A percentile compares a stretch with the other conserved stretches of the same genome.
Conservation (phyloP, 768 basidiomycete genomes). For the Leucosporidium yakuticum region DNA sequence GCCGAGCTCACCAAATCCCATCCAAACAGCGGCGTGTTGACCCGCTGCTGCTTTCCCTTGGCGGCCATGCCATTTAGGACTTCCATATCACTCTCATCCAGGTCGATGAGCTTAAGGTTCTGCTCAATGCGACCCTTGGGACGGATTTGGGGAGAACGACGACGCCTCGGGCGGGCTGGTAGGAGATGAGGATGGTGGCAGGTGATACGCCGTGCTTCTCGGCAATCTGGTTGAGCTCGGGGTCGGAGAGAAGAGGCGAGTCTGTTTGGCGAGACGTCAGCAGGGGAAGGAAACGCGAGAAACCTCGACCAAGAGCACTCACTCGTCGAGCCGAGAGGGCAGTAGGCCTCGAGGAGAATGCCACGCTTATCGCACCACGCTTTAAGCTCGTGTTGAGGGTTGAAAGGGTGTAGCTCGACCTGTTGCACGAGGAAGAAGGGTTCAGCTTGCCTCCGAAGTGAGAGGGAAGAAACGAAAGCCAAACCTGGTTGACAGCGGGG, state of each 20-base stretch:
- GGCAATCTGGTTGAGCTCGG: conserved; percentile 57
- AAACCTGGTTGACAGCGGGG: conserved; percentile 58
- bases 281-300: too few species aligned
- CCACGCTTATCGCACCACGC: conserved; percentile 55
- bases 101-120: too few species aligned
- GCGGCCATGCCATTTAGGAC: conserved; percentile 1
- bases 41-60: conserved; percentile 13
- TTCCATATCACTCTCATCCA: neutral
- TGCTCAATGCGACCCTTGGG: neutral
- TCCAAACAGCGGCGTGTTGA: conserved; percentile 6
- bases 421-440: conserved; percentile 49
- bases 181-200: conserved; percentile 61
- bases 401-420: conserved; percentile 61
- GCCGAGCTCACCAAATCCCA: too few species aligned
- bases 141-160: conserved; percentile 73
- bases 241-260: conserved; percentile 53
- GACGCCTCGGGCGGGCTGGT: conserved; percentile 62
- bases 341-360: conserved; percentile 70
- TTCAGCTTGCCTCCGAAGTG: too few species aligned
- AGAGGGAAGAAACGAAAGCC: too few species aligned
- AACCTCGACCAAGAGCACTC: neutral
- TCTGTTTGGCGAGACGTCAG: neutral
- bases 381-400: conserved; percentile 56
- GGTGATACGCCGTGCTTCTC: conserved; percentile 55
- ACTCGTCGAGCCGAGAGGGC: conserved; percentile 53